Evolutionary conservation across 2,329 filamentous ascomycete species (phyloP).

Genomic region (Microcyclosporella mali): DNA sequence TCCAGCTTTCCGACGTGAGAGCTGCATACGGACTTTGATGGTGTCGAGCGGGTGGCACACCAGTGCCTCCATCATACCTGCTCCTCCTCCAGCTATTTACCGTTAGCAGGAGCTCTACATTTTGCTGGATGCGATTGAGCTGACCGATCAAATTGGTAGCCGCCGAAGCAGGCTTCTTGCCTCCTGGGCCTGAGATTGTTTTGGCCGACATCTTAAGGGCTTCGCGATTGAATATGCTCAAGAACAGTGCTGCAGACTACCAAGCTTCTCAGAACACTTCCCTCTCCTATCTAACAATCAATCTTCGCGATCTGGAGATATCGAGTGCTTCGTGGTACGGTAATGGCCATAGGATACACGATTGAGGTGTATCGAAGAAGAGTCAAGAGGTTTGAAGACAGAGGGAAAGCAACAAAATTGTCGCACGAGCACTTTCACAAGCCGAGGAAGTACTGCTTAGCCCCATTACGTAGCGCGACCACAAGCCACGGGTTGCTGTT

Average conservation of each 20-base stretch:
- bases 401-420: slow-evolving; percentile 13
- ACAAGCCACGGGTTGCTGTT: slow-evolving; percentile 11
- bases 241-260: not conserved
- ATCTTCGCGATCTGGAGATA: not conserved
- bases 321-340: not conserved
- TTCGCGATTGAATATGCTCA: not conserved
- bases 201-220: slow-evolving; percentile 61
- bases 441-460: slow-evolving; percentile 17
- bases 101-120: slow-evolving; percentile 8
- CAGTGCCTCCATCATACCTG: slow-evolving; percentile 98
- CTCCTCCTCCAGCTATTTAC: slow-evolving; percentile 76
- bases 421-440: slow-evolving; percentile 16
- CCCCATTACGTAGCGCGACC: slow-evolving; percentile 22
- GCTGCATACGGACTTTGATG: slow-evolving; percentile 99
- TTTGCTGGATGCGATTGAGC: slow-evolving; percentile 31
- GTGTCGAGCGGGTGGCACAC: slow-evolving; percentile 93
- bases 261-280: not conserved
- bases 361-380: not conserved
- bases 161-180: slow-evolving; percentile 74
- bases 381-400: slow-evolving; percentile 2
- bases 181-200: slow-evolving; percentile 49
- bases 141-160: slow-evolving; percentile 86
- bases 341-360: not conserved
- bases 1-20: slow-evolving; percentile 79
- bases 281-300: not conserved